These are phyloP conservation scores for Suillus subluteus DNA, from an alignment of 768 basidiomycete species.

Conservation along the genomic window DNA sequence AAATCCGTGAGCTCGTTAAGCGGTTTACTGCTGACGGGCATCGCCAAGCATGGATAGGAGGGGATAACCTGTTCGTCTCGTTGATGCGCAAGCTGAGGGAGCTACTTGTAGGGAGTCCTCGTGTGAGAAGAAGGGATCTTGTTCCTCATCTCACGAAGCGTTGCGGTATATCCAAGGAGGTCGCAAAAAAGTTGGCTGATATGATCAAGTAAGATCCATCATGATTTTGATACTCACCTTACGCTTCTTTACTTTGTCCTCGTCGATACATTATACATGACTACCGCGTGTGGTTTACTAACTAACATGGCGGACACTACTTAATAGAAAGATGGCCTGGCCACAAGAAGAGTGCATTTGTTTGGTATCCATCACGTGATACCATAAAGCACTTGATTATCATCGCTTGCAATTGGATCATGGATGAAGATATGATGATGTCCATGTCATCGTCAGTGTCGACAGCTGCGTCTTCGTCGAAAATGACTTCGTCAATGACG, in stretches of 20 bases:
- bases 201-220: not conserved
- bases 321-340: too few species aligned
- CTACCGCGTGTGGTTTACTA: not conserved
- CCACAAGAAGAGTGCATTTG: too few species aligned
- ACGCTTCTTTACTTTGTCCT: not conserved
- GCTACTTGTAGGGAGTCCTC: not conserved
- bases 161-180: not conserved
- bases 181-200: not conserved
- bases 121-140: not conserved
- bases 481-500: not conserved
- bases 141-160: not conserved
- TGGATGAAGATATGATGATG: too few species aligned
- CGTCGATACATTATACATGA: not conserved
- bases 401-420: too few species aligned
- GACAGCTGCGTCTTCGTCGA: slow-evolving; percentile 1
- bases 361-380: not conserved
- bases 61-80: not conserved
- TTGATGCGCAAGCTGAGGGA: not conserved
- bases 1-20: not conserved
- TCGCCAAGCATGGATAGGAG: not conserved
- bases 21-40: slow-evolving; percentile 32
- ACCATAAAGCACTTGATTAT: not conserved
- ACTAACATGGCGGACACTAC: too few species aligned
- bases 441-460: not conserved
- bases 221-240: not conserved